A percentile compares a stretch with the other conserved stretches of the same genome.
phyloP scores from a whole-genome alignment of 164 flowering plant genomes.

The Umbilicus rupestris region DNA sequence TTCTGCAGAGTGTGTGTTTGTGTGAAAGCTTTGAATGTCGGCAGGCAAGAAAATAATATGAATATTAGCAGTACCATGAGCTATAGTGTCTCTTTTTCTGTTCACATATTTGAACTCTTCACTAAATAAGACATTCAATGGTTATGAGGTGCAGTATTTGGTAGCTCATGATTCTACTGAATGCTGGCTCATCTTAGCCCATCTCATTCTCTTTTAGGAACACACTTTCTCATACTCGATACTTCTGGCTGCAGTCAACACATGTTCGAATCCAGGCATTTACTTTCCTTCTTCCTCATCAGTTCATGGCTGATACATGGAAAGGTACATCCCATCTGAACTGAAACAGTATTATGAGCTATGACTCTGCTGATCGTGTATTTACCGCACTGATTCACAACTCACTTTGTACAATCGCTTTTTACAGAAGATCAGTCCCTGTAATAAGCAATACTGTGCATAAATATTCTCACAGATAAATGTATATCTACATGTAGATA shows the following conservation, averaged over 20 bases:
- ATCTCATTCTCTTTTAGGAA: neutral
- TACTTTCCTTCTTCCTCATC: neutral
- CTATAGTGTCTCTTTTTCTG: neutral
- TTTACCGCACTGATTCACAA: neutral
- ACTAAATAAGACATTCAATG: too few relatives aligned
- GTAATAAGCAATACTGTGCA: neutral
- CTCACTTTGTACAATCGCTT: neutral
- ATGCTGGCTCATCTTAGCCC: neutral
- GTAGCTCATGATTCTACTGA: too few relatives aligned
- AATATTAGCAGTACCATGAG: neutral
- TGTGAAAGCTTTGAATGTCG: neutral
- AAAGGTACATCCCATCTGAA: neutral
- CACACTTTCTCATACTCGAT: neutral
- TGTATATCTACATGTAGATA: neutral
- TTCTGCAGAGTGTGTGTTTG: neutral
- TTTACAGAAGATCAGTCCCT: neutral
- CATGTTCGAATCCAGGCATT: neutral
- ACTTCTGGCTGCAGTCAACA: neutral
- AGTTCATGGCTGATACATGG: neutral
- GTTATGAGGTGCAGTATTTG: too few relatives aligned
- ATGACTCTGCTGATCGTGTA: too few relatives aligned
- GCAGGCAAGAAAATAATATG: neutral
- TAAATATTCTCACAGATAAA: neutral
- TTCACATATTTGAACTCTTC: too few relatives aligned
- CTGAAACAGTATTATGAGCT: neutral